Base-by-base conservation (phyloP, 1,139 yeast genomes). In the Lizanozyma gosingica region DNA sequence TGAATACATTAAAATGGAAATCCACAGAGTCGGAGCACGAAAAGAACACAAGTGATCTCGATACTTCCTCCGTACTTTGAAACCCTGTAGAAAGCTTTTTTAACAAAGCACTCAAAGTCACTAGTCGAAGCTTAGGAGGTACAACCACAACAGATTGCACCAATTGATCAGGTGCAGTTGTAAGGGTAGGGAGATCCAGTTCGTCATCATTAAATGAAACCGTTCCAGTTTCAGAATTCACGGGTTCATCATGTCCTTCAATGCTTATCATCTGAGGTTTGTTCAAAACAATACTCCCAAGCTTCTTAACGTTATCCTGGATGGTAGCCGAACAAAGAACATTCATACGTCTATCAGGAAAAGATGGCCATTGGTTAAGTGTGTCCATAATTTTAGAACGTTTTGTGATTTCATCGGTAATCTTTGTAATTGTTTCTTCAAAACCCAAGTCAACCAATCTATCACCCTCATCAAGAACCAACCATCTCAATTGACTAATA, bases 1-100 rank as follows among this genome's bases (percentile, higher is more conserved):
- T 73, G 51, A 90, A 80, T 0, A 79, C 82, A 39, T 78, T 76
- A 58, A 80, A 87, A 61, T 92, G 97, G 64, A 84, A 92, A 50
- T 92, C 88, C 17, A 94, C 97, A 14, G 96, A 84, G 55, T 92
- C 97, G 0, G 97, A 80, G 63, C 98, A 92, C 6, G 96, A 84
- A 49, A 88, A 75, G 59, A 92, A 92, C 1, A 94, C 90, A 56
- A 92, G 82, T 1, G 92, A 78, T 52, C 87, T 76, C 1, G 72
- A 57, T 6, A 47, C 59, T 27, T 39, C 48, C 37, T 4, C 52
- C 50, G 62, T 53, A 11, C 52, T 57, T 4, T 47, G 37, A 14
- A 52, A 48, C 2, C 50, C 47, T 14, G 50, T 51, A 1, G 76
- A 67, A 9, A 79, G 59, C 22, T 71, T 66, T 53, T 74, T 76